These are phyloP conservation scores for Basidioascus undulatus DNA, from an alignment of 768 basidiomycete genomes.

Conservation along the genomic window DNA sequence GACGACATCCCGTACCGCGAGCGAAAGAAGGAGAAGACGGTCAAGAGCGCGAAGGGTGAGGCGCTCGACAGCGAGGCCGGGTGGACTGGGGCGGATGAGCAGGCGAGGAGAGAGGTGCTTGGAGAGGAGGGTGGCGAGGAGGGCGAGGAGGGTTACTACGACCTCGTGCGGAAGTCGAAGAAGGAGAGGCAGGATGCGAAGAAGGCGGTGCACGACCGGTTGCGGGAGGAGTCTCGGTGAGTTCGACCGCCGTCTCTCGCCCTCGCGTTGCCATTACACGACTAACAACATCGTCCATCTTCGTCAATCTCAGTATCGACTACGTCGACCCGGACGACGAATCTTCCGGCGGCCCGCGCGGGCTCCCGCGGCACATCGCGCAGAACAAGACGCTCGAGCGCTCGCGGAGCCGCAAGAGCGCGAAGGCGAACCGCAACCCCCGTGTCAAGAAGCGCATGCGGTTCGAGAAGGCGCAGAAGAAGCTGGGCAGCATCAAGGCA, in stretches of 20 bases:
- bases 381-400: conserved; percentile 88
- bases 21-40: conserved; percentile 35
- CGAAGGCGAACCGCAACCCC: conserved; percentile 81
- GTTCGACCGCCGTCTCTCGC: not conserved
- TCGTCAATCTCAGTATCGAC: conserved; percentile 5
- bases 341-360: conserved; percentile 46
- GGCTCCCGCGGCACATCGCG: conserved; percentile 70
- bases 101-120: conserved; percentile 22
- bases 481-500: conserved; percentile 64
- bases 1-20: conserved; percentile 84
- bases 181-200: conserved; percentile 52
- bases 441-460: conserved; percentile 84
- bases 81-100: conserved; percentile 32
- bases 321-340: conserved; percentile 18
- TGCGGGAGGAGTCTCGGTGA: conserved; percentile 13
- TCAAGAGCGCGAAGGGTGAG: too few species aligned
- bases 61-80: too few species aligned
- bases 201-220: conserved; percentile 55
- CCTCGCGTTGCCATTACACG: not conserved
- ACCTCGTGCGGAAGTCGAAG: conserved; percentile 52
- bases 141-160: conserved; percentile 61
- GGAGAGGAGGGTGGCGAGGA: conserved; percentile 17
- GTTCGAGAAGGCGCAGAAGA: conserved; percentile 88
- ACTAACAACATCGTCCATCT: not conserved
- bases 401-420: conserved; percentile 63